Evolutionary conservation across 257 asterid species (phyloP).

Genomic region (Solanum etuberosum): DNA sequence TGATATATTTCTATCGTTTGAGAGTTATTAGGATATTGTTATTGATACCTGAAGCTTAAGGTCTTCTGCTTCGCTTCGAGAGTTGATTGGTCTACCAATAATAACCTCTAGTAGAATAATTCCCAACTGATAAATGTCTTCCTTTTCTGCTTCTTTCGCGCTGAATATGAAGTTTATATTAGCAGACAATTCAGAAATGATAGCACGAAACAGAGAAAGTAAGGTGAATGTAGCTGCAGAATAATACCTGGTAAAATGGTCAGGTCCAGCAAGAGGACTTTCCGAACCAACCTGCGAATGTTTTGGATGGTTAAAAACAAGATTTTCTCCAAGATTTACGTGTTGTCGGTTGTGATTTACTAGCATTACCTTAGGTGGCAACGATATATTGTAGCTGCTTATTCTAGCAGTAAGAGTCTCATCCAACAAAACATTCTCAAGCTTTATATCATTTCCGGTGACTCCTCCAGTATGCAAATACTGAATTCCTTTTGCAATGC

Average conservation of each 20-base stretch:
- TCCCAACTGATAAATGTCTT: conserved; percentile 74
- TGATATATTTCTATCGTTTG: neutral
- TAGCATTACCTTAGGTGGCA: conserved; percentile 59
- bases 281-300: conserved; percentile 47
- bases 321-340: neutral
- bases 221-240: neutral
- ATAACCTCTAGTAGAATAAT: conserved; percentile 55
- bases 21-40: neutral
- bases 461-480: conserved; percentile 74
- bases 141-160: conserved; percentile 55
- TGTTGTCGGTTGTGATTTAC: neutral
- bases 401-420: conserved; percentile 67
- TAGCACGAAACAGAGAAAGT: neutral
- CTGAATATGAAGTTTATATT: neutral
- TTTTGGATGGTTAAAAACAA: neutral
- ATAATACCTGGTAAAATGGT: conserved; percentile 17
- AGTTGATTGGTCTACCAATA: conserved; percentile 51
- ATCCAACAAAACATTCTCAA: conserved; percentile 66
- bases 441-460: conserved; percentile 61
- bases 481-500: conserved; percentile 80
- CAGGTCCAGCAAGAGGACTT: conserved; percentile 49
- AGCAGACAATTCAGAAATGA: neutral
- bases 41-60: conserved; percentile 56
- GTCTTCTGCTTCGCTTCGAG: conserved; percentile 53
- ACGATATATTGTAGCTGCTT: conserved; percentile 61